Percentiles rank a stretch among this genome's conserved stretches.
Evolutionary conservation across 352 stramenopile genomes (phyloP).

Genomic region (Pythium oligandrum): DNA sequence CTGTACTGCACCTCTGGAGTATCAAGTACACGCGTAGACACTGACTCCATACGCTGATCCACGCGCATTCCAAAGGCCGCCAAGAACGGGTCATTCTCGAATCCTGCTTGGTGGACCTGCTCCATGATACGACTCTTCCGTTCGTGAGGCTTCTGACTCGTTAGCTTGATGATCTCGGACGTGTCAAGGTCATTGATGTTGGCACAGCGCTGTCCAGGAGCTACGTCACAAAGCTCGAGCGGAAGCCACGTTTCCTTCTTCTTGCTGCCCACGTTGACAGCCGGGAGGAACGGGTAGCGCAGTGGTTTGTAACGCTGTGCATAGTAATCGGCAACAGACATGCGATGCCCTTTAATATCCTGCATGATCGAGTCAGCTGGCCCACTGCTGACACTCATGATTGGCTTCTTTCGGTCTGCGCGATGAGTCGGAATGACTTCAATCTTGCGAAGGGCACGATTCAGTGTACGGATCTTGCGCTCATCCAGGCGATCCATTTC

Average conservation of each 20-base stretch:
- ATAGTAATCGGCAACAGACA: slow-evolving; percentile 65
- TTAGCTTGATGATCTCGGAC: slow-evolving; percentile 78
- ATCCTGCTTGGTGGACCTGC: slow-evolving; percentile 54
- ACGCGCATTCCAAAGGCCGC: slow-evolving; percentile 59
- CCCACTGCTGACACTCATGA: slow-evolving; percentile 43
- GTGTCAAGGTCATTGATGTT: slow-evolving; percentile 80
- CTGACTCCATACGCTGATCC: slow-evolving; percentile 38
- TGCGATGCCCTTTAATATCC: slow-evolving; percentile 42
- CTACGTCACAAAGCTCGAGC: slow-evolving; percentile 79
- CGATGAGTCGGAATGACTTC: slow-evolving; percentile 53
- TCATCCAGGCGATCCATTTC: slow-evolving; percentile 37
- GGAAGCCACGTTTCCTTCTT: slow-evolving; percentile 55
- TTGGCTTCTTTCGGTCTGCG: slow-evolving; percentile 48
- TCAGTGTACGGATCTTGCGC: slow-evolving; percentile 25
- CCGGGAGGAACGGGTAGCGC: slow-evolving; percentile 57
- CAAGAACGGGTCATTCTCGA: slow-evolving; percentile 67
- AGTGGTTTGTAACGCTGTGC: slow-evolving; percentile 46
- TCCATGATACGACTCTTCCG: slow-evolving; percentile 57
- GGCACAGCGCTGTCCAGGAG: slow-evolving; percentile 56
- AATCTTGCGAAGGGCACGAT: slow-evolving; percentile 45
- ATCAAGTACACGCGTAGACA: slow-evolving; percentile 44
- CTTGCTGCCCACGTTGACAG: slow-evolving; percentile 65
- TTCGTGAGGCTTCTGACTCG: slow-evolving; percentile 37
- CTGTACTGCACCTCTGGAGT: slow-evolving; percentile 60
- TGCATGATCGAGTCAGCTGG: slow-evolving; percentile 42